These are phyloP conservation scores for Umbelopsis ramanniana DNA, from an alignment of 192 early-diverging fungal species.

Conservation along the genomic window DNA sequence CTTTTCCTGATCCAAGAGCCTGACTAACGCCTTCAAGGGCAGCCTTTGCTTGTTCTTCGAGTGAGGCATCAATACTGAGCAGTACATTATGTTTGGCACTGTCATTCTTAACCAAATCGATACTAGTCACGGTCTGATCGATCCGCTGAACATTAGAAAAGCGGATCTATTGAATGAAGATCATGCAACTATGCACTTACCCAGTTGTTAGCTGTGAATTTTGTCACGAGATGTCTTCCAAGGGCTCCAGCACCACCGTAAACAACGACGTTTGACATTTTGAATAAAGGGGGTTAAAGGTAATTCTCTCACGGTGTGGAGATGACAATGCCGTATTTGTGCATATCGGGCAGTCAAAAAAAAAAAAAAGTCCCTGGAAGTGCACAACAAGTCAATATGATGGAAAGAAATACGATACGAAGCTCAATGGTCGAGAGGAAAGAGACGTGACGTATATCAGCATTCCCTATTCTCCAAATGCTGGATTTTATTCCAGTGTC, in stretches of 20 bases:
- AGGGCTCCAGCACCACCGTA: constrained; percentile 94
- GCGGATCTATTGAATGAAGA: background rate
- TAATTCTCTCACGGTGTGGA: constrained; percentile 7
- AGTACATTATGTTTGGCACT: constrained; percentile 77
- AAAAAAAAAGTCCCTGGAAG: too few species aligned
- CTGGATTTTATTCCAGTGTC: too few species aligned
- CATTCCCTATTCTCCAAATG: too few species aligned
- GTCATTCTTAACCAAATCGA: constrained; percentile 75
- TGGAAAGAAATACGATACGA: too few species aligned
- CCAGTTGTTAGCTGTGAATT: constrained; percentile 77
- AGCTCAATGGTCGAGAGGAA: too few species aligned
- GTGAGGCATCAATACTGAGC: constrained; percentile 47
- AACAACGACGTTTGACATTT: constrained; percentile 72
- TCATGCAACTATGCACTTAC: constrained; percentile 40
- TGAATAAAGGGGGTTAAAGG: background rate
- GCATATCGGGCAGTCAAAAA: background rate
- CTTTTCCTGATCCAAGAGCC: constrained; percentile 50
- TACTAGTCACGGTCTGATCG: constrained; percentile 69
- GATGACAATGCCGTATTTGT: background rate
- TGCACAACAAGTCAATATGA: too few species aligned
- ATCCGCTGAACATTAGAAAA: background rate
- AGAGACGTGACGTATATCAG: too few species aligned
- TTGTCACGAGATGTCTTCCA: constrained; percentile 72
- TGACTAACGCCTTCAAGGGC: constrained; percentile 49
- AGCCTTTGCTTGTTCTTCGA: constrained; percentile 65